Conservation (phyloP, 2,329 filamentous ascomycete species). For the Helotiales sp. region DNA sequence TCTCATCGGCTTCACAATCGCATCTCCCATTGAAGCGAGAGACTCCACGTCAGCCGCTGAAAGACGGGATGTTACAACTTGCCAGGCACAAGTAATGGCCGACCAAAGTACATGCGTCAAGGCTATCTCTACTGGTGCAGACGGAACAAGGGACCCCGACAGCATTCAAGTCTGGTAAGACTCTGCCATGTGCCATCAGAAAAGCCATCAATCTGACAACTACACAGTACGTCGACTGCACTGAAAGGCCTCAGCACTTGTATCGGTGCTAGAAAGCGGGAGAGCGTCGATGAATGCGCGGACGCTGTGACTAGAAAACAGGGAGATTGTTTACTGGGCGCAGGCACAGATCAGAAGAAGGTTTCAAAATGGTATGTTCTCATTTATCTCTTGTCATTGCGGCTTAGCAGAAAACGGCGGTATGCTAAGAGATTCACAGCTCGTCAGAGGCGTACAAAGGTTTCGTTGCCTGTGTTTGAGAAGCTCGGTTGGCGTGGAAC, state of each 20-base stretch:
- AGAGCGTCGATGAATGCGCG: background rate
- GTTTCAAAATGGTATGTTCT: slow-evolving; percentile 7
- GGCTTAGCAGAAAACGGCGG: background rate
- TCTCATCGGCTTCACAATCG: background rate
- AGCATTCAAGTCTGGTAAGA: background rate
- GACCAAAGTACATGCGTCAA: slow-evolving; percentile 2
- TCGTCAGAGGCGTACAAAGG: background rate
- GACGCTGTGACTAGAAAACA: background rate
- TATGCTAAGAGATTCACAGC: background rate
- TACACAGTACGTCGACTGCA: background rate
- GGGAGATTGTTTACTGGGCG: background rate
- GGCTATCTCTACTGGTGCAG: background rate
- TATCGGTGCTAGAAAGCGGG: background rate
- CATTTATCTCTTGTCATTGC: background rate
- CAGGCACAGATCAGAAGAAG: background rate
- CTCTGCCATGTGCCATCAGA: background rate
- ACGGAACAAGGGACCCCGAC: background rate
- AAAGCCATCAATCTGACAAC: background rate
- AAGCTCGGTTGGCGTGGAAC: background rate
- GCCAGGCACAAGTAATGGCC: background rate
- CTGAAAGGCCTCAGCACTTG: background rate
- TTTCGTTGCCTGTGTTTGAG: slow-evolving; percentile 2
- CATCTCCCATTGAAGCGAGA: slow-evolving; percentile 1
- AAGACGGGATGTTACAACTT: background rate
- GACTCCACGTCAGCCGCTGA: background rate